Evolutionary conservation across 1,139 yeast genomes (phyloP).

Genomic region (Debaryomyces psychrophilus): DNA sequence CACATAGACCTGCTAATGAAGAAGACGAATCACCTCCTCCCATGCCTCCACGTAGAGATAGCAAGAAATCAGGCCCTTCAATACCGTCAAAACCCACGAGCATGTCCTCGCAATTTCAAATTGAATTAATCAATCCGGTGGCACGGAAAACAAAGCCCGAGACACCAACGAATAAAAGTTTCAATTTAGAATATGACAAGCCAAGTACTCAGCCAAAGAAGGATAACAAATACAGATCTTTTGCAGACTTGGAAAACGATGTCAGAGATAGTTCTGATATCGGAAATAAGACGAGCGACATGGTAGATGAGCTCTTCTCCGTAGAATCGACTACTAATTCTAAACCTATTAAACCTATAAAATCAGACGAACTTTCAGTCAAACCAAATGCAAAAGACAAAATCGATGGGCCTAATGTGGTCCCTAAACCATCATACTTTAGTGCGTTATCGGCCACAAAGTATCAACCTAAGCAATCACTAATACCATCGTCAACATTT

Average conservation of each 20-base stretch:
- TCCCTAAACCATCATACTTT: constrained; percentile 7
- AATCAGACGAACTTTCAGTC: constrained; percentile 3
- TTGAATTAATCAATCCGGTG: constrained; percentile 28
- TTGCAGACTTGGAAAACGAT: constrained; percentile 25
- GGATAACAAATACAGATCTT: constrained; percentile 20
- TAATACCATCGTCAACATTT: not conserved
- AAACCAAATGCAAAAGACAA: not conserved
- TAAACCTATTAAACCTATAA: constrained; percentile 3
- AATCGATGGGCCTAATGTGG: constrained; percentile 1
- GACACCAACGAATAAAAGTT: constrained; percentile 5
- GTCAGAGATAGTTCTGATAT: constrained; percentile 17
- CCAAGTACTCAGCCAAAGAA: not conserved
- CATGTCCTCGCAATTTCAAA: constrained; percentile 14
- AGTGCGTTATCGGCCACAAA: constrained; percentile 6
- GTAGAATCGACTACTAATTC: not conserved
- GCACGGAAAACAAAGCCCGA: constrained; percentile 16
- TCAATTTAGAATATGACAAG: not conserved
- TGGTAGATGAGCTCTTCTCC: not conserved
- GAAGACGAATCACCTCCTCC: constrained; percentile 15
- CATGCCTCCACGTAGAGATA: constrained; percentile 16
- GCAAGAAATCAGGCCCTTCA: constrained; percentile 13
- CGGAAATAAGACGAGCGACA: constrained; percentile 4
- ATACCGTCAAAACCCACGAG: constrained; percentile 16
- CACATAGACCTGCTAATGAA: not conserved
- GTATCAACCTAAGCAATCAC: not conserved